Base-by-base conservation (phyloP, 805 yeast species). In the Torulaspora franciscae region DNA sequence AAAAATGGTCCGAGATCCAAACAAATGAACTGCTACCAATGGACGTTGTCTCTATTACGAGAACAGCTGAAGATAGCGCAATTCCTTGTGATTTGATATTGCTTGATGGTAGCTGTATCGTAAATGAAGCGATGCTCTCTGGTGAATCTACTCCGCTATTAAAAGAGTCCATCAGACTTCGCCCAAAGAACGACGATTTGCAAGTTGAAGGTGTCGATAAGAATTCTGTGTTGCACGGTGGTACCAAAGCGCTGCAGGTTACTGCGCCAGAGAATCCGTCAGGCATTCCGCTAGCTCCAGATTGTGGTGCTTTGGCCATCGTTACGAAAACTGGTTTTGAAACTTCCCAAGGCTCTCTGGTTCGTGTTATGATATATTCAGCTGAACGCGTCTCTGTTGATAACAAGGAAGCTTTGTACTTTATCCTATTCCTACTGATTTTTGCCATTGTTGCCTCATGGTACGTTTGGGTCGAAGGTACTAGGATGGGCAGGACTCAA, bases 381-480 rank as follows among this genome's bases (percentile, higher is more conserved):
- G 84, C 95, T 61, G 99, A 93, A 68, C 83, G 96, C 66, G 93
- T 93, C 51, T 86, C 95, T 45, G 97, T 90, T 44, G 98, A 96
- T 44, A 91, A 88, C 68, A 85, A 80, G 63, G 99, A 93, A 70
- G 93, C 98, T 0, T 79, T 93, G 61, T 83, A 84, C 69, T 93
- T 93, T 65, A 90, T 93, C 62, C 74, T 90, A 56, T 93, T 93
- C 71, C 73, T 93, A 65, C 77, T 93, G 56, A 73, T 85, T 30
- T 93, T 93, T 60, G 99, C 99, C 50, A 76, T 93, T 61, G 87
- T 89, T 56, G 99, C 99, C 26, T 83, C 95, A 15, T 84, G 95
- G 88, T 93, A 91, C 62, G 98, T 93, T 43, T 93, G 99, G 99
- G 83, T 85, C 48, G 96, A 91, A 70, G 99, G 99, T 68, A 85